These are phyloP conservation scores for Hypoxylon sp. DNA, from an alignment of 2,329 filamentous ascomycete species.

Conservation along the genomic window DNA sequence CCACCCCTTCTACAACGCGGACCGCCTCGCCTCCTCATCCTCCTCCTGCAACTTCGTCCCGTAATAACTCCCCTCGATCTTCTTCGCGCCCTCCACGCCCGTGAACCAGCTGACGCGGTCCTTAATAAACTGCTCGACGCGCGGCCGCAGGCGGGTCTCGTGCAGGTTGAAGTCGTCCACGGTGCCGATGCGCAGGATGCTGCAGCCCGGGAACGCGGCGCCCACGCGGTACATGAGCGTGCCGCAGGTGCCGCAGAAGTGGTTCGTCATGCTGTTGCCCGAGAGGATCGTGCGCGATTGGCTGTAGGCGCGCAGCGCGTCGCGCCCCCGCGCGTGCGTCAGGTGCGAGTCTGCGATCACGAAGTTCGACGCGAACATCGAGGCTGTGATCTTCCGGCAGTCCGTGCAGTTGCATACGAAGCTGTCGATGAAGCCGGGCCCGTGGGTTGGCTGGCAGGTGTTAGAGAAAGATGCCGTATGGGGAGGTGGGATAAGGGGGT, in stretches of 20 bases:
- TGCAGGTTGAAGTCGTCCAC: conserved; percentile 73
- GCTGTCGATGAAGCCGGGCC: conserved; percentile 61
- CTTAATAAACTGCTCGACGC: conserved; percentile 66
- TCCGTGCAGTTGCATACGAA: conserved; percentile 74
- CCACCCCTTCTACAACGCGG: background rate
- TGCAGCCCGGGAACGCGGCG: conserved; percentile 60
- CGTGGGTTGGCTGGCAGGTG: conserved; percentile 59
- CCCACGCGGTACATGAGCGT: conserved; percentile 71
- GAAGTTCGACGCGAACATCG: conserved; percentile 74
- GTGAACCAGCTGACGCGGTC: conserved; percentile 66
- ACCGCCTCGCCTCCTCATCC: background rate
- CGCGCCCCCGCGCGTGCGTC: conserved; percentile 65
- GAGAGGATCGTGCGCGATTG: conserved; percentile 64
- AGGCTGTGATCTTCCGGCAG: conserved; percentile 74
- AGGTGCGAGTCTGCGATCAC: conserved; percentile 62
- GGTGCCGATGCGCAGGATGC: conserved; percentile 70
- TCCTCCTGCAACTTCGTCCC: background rate
- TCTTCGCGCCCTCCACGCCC: conserved; percentile 55
- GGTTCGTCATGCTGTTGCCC: conserved; percentile 70
- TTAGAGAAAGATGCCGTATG: background rate
- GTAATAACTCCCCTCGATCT: conserved; percentile 36
- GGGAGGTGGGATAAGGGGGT: background rate
- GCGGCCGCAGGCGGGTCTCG: conserved; percentile 70
- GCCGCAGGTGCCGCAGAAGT: conserved; percentile 73
- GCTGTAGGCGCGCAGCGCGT: conserved; percentile 63